Base-by-base conservation (phyloP, 1,139 yeast species). In the Taphrina betulina region DNA sequence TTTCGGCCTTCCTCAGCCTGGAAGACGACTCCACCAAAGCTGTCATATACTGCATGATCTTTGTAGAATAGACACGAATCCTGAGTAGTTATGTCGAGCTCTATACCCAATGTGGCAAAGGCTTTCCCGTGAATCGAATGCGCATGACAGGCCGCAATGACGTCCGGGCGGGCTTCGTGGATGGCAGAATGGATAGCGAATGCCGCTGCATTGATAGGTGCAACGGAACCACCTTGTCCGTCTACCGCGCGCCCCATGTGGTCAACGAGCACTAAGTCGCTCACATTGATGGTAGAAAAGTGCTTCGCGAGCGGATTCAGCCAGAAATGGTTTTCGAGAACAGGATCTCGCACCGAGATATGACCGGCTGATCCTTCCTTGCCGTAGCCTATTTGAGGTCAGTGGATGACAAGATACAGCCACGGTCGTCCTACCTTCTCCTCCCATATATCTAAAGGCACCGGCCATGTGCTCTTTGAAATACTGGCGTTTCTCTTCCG, bases 311-410 rank as follows among this genome's bases (percentile, higher is more conserved):
- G 70, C 1, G 92, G 92, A 67, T 84, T 84, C 67, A 84, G 83
- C 92, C 94, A 85, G 67, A 85, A 85, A 2, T 88, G 82, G 37
- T 75, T 68, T 20, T 83, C 80, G 60, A 81, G 79, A 41, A 83
- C 80, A 2, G 95, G 94, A 65, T 85, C 95, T 61, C 90, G 76
- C 12, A 85, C 76, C 2, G 90, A 82, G 54, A 85, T 84, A 66
- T 85, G 95, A 29, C 95, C 95, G 0, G 95, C 88, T 19, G 80
- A 69, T 8, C 95, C 95, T 68, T 83, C 87, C n/a, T 50, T 50
- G 40, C 54, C 54, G 20, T 50, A 50, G 5, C 48, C 48, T 43
- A 14, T 26, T 26, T 26, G 31, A 7, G 12, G 7, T 26, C 12
- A 5, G 22, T 8, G n/a, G 36, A 3, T 5, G 37, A 7, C 7